Evolutionary conservation across 2,329 filamentous ascomycete genomes (phyloP).

Genomic region (Neocatenulostroma microsporum): DNA sequence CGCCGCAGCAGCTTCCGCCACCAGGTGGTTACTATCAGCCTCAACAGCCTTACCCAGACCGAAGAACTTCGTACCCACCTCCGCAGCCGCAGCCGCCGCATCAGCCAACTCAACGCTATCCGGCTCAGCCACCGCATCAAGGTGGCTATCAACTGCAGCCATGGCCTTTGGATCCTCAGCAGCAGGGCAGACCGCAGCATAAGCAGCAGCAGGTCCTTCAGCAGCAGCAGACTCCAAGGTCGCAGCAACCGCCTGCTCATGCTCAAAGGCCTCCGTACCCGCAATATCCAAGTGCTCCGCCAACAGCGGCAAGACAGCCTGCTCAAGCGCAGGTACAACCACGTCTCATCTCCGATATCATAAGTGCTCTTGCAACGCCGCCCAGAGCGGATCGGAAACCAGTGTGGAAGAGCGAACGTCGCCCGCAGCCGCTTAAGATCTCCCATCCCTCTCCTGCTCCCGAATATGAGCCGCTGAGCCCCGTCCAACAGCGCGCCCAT

Average conservation of each 20-base stretch:
- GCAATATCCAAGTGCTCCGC: conserved; percentile 15
- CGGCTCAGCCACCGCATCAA: conserved; percentile 30
- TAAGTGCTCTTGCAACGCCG: conserved; percentile 24
- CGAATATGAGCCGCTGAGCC: conserved; percentile 28
- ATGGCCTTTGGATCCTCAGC: conserved; percentile 38
- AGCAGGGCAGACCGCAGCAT: conserved; percentile 30
- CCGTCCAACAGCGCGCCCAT: conserved; percentile 10
- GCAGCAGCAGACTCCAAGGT: conserved; percentile 12
- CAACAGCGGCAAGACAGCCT: conserved; percentile 18
- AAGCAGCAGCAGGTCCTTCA: conserved; percentile 15
- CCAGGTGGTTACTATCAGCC: conserved; percentile 24
- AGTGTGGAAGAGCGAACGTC: conserved; percentile 25
- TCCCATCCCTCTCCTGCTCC: conserved; percentile 20
- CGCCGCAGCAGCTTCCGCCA: conserved; percentile 26
- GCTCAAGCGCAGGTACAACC: conserved; percentile 12
- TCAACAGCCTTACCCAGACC: conserved; percentile 19
- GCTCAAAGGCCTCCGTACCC: conserved; percentile 7
- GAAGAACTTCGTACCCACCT: conserved; percentile 22
- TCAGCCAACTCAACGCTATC: conserved; percentile 21
- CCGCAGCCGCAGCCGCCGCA: conserved; percentile 23
- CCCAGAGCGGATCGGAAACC: conserved; percentile 11
- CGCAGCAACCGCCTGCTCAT: conserved; percentile 2
- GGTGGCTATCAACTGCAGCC: conserved; percentile 42
- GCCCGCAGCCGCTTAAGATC: conserved; percentile 16
- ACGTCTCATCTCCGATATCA: conserved; percentile 17